Conservation (phyloP, 306 rosid species). For the Prunus padus region DNA sequence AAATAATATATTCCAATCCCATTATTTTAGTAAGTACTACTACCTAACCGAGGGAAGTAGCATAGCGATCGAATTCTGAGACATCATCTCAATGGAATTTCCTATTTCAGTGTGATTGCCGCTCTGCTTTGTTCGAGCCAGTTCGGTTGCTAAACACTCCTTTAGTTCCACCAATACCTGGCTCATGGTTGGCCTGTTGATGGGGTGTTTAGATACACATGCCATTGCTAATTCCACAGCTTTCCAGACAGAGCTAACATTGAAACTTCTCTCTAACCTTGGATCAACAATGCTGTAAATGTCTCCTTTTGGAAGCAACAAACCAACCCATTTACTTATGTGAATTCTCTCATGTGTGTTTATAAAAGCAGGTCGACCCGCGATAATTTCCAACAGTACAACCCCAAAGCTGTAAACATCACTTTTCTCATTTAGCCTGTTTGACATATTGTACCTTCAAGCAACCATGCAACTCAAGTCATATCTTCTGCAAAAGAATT, state of each 20-base stretch:
- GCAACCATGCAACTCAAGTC: background rate
- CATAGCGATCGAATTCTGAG: background rate
- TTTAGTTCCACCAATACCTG: slow-evolving; percentile 22
- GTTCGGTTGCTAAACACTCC: slow-evolving; percentile 14
- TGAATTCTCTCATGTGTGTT: background rate
- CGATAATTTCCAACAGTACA: slow-evolving; percentile 22
- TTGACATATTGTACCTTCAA: slow-evolving; percentile 19
- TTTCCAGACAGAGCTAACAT: slow-evolving; percentile 23
- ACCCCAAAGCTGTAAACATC: slow-evolving; percentile 34
- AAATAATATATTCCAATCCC: background rate
- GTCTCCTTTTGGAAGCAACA: slow-evolving; percentile 13
- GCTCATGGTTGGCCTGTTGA: slow-evolving; percentile 21
- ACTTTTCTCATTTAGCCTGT: slow-evolving; percentile 22
- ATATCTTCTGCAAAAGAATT: background rate
- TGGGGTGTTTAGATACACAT: background rate
- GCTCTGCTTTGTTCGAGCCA: background rate
- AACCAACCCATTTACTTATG: slow-evolving; percentile 16
- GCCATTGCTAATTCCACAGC: slow-evolving; percentile 30
- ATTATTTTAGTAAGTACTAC: background rate
- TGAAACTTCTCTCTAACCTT: slow-evolving; percentile 4
- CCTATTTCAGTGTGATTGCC: background rate
- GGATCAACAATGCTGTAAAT: slow-evolving; percentile 13
- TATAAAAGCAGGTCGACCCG: slow-evolving; percentile 9
- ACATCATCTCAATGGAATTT: background rate
- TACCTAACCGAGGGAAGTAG: slow-evolving; percentile 7